Percentiles rank a stretch among this genome's conserved stretches.
Conservation (phyloP, 768 basidiomycete species). For the Termitomyces titanicus region DNA sequence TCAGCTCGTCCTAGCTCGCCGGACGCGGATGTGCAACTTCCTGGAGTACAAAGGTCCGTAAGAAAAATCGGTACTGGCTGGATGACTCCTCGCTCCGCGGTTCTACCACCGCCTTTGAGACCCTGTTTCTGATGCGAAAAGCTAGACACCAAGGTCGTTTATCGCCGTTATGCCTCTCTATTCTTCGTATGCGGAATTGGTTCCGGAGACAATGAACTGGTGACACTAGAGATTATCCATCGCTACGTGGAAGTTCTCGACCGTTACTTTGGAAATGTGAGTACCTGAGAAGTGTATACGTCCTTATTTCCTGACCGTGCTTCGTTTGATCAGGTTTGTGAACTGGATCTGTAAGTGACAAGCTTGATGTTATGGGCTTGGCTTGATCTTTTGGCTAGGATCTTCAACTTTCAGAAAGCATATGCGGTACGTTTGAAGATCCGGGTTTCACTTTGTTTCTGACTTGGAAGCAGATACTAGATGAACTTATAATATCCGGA, state of each 20-base stretch:
- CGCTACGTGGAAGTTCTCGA: slow-evolving; percentile 93
- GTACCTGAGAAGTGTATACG: slow-evolving; percentile 21
- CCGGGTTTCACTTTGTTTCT: background rate
- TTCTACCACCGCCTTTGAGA: background rate
- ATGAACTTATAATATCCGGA: slow-evolving; percentile 95
- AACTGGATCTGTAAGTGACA: slow-evolving; percentile 81
- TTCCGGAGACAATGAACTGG: slow-evolving; percentile 84
- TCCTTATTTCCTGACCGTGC: slow-evolving; percentile 6
- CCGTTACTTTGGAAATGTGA: slow-evolving; percentile 86
- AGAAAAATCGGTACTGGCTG: background rate
- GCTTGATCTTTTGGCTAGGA: slow-evolving; percentile 42
- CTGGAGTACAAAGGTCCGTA: slow-evolving; percentile 93
- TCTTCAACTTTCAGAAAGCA: slow-evolving; percentile 99
- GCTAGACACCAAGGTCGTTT: slow-evolving; percentile 83
- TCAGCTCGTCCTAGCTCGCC: slow-evolving; percentile 89
- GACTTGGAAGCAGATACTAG: slow-evolving; percentile 58
- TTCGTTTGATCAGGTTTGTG: slow-evolving; percentile 74
- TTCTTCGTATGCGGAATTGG: slow-evolving; percentile 93
- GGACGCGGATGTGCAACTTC: slow-evolving; percentile 98
- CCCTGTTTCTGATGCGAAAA: slow-evolving; percentile 26
- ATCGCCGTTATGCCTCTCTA: slow-evolving; percentile 91
- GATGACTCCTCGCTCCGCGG: background rate
- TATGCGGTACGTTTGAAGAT: slow-evolving; percentile 61
- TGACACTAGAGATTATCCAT: slow-evolving; percentile 90
- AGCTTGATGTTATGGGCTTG: background rate